phyloP scores from a whole-genome alignment of 2,329 filamentous ascomycete species.

The Cladosporium sp. region DNA sequence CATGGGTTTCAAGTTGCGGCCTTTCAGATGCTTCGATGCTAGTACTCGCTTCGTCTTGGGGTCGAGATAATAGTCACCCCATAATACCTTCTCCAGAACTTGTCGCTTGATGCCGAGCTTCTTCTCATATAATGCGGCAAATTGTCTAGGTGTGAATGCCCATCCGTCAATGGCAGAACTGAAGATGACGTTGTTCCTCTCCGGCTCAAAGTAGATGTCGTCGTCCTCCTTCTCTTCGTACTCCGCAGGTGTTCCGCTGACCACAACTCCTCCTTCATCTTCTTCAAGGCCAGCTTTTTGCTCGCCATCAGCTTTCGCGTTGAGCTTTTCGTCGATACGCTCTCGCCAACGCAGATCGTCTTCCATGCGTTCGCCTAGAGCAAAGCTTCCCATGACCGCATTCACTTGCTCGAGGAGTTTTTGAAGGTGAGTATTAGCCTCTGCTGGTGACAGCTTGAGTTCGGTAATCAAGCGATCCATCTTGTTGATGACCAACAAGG shows the following conservation, averaged over 20 bases:
- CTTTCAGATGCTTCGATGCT: slow-evolving; percentile 87
- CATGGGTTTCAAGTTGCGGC: slow-evolving; percentile 86
- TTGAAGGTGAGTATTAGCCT: slow-evolving; percentile 85
- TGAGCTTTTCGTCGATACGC: slow-evolving; percentile 80
- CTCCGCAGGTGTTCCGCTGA: slow-evolving; percentile 48
- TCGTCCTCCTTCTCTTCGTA: slow-evolving; percentile 94
- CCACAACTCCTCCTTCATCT: slow-evolving; percentile 51
- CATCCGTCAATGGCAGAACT: slow-evolving; percentile 97
- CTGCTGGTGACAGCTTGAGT: slow-evolving; percentile 83
- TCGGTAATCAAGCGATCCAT: slow-evolving; percentile 94
- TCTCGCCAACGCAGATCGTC: slow-evolving; percentile 96
- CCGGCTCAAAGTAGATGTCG: slow-evolving; percentile 95
- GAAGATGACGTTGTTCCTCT: slow-evolving; percentile 99
- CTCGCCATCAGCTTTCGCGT: slow-evolving; percentile 52
- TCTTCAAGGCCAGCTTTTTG: slow-evolving; percentile 47
- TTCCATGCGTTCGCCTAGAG: slow-evolving; percentile 97
- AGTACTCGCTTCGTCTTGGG: slow-evolving; percentile 95
- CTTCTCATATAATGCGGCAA: slow-evolving; percentile 89
- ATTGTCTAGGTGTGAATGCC: slow-evolving; percentile 96
- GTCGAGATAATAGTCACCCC: slow-evolving; percentile 95
- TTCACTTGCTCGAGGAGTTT: slow-evolving; percentile 95
- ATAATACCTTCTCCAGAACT: slow-evolving; percentile 86
- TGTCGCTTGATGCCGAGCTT: slow-evolving; percentile 92
- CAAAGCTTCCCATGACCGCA: slow-evolving; percentile 94
- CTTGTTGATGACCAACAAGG: slow-evolving; percentile 94